Conservation (phyloP, 2,329 filamentous ascomycete genomes). For the Calonectria pteridis region DNA sequence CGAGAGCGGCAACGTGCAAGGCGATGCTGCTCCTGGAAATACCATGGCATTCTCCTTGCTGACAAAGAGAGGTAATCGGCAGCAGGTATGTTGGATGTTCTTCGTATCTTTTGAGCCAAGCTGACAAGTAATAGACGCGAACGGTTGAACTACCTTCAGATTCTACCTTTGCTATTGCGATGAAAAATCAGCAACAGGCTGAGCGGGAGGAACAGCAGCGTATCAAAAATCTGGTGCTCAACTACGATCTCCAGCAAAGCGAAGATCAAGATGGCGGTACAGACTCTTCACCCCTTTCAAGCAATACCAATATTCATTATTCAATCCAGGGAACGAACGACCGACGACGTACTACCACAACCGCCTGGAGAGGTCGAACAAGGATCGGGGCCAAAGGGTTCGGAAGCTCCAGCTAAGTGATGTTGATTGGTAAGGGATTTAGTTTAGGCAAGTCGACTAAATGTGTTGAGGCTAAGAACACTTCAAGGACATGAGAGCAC, state of each 20-base stretch:
- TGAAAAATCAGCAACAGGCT: constrained; percentile 95
- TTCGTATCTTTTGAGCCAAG: not conserved
- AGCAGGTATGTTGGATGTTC: constrained; percentile 74
- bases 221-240: constrained; percentile 97
- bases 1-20: constrained; percentile 42
- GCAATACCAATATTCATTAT: constrained; percentile 62
- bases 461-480: constrained; percentile 13
- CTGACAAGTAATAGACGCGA: constrained; percentile 72
- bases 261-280: constrained; percentile 82
- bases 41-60: constrained; percentile 98
- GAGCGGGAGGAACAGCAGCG: constrained; percentile 97
- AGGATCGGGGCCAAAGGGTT: constrained; percentile 82
- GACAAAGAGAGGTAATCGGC: constrained; percentile 95
- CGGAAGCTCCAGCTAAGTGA: constrained; percentile 95
- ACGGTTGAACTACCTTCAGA: constrained; percentile 91
- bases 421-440: constrained; percentile 87
- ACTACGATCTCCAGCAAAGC: constrained; percentile 91
- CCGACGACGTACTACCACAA: constrained; percentile 63
- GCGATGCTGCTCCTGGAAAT: constrained; percentile 40
- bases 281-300: constrained; percentile 29
- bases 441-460: not conserved
- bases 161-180: constrained; percentile 93
- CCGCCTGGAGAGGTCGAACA: constrained; percentile 67
- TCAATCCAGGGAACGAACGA: constrained; percentile 63
- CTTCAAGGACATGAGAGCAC: constrained; percentile 26